Base-by-base conservation (phyloP, 805 yeast genomes). In the Osmozyma mogii region DNA sequence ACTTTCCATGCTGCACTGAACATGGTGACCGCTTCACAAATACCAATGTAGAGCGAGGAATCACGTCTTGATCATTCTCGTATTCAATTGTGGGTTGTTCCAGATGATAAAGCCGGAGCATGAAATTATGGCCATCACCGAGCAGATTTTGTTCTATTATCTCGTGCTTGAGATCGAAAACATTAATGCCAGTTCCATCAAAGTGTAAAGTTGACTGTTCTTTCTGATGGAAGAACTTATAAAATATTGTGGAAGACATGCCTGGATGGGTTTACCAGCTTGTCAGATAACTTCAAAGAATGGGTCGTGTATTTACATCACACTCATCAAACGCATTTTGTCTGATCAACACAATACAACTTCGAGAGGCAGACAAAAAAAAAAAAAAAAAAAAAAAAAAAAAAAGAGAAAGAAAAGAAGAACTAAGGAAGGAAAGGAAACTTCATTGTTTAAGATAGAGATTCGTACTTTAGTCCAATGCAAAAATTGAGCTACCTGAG, bases 131-230 rank as follows among this genome's bases (percentile, higher is more conserved):
- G 1, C 95, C 94, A 36, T 77, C 78, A 5, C 88, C 85, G 10
- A 92, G 64, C 44, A 76, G 82, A 54, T 88, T 89, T 22, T 77
- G 84, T 12, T 69, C 55, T 24, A 92, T 81, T 29, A 92, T 85
- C 44, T 92, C 97, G 37, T 89, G 77, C 56, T 92, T 92, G 36
- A 92, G 61, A 49, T 92, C 99, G 58, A 89, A 92, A 1, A 88
- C 95, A 2, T 95, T 84, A 24, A 92, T 75, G 17, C 97, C 96
- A 0, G 98, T 89, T 13, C 98, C 99, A 53, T 92, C 98, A 50
- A 92, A 92, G 27, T 78, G 70, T 16, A 92, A 74, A 24, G 94
- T 71, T 1, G 83, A 75, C 17, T 83, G 78, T 24, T 72, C 77
- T 47, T 77, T 79, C 52, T 88, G 96, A 10, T 95, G 89, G 36